Conservation (phyloP, 257 asterid species). For the Salvia hispanica region DNA sequence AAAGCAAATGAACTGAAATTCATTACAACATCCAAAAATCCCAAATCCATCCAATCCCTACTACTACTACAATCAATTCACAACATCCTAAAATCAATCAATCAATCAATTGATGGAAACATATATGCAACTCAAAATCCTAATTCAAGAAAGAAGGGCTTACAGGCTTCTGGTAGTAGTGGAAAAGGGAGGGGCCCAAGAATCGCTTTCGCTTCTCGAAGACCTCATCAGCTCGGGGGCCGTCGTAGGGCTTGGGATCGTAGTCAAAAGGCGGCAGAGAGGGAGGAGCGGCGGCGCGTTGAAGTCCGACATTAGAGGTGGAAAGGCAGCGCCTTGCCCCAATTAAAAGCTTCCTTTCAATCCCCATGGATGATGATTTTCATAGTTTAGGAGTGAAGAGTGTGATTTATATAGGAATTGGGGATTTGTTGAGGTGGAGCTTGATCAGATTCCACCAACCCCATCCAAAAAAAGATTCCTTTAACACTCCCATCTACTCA, state of each 20-base stretch:
- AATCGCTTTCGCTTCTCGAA: constrained; percentile 70
- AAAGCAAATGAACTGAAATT: constrained; percentile 13
- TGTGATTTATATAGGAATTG: background rate
- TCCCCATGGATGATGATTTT: constrained; percentile 37
- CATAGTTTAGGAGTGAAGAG: background rate
- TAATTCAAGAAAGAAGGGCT: constrained; percentile 13
- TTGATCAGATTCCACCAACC: too few relatives aligned
- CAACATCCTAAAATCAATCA: background rate
- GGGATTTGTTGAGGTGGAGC: constrained; percentile 20
- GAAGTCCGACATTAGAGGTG: constrained; percentile 18
- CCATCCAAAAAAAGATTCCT: too few relatives aligned
- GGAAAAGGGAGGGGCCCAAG: constrained; percentile 85
- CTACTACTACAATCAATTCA: background rate
- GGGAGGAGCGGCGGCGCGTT: constrained; percentile 43
- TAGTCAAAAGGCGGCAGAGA: constrained; percentile 73
- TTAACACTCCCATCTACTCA: too few relatives aligned
- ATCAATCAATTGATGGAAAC: constrained; percentile 1
- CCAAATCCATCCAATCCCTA: background rate
- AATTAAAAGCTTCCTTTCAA: constrained; percentile 35
- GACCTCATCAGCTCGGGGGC: constrained; percentile 79
- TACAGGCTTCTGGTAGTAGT: constrained; percentile 89
- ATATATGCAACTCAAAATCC: constrained; percentile 11
- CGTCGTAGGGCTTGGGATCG: constrained; percentile 71
- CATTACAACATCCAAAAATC: background rate
- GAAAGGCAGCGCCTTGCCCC: constrained; percentile 8